Percentiles rank a stretch among this genome's conserved stretches.
phyloP scores from a whole-genome alignment of 176 grass and related monocot genomes.

The Cocos nucifera region DNA sequence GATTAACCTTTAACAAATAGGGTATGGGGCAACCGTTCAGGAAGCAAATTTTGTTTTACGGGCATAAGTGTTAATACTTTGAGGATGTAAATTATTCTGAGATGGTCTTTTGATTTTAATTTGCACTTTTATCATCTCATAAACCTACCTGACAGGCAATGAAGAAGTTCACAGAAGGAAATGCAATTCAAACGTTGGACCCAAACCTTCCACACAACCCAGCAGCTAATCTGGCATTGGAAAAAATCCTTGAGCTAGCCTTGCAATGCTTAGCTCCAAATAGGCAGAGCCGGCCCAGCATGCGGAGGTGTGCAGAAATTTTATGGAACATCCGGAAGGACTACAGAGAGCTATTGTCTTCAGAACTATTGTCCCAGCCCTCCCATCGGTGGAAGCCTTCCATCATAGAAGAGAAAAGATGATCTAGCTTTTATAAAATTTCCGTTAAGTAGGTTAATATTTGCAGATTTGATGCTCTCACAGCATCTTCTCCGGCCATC shows the following conservation, averaged over 20 bases:
- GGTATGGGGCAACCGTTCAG: no score
- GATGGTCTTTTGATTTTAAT: no score
- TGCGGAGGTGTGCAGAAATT: conserved; percentile 48
- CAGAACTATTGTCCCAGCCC: background rate
- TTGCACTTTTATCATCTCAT: background rate
- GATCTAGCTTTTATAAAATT: no score
- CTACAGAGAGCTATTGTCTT: conserved; percentile 40
- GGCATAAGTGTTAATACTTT: no score
- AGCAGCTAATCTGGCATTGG: conserved; percentile 25
- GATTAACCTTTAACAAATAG: no score
- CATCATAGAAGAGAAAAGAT: no score
- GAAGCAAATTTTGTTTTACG: no score
- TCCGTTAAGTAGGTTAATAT: no score
- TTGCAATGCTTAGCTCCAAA: conserved; percentile 52
- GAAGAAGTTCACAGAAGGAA: conserved; percentile 35
- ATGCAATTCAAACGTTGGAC: conserved; percentile 49
- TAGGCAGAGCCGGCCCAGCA: conserved; percentile 45
- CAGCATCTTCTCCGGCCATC: no score
- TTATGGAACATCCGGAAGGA: conserved; percentile 77
- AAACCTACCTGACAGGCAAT: conserved; percentile 33
- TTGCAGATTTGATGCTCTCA: no score
- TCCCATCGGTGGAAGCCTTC: no score
- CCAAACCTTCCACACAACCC: conserved; percentile 28
- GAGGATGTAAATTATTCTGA: no score
- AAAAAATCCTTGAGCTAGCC: conserved; percentile 58